Percentiles rank a stretch among this genome's conserved stretches.
Evolutionary conservation across 2,329 filamentous ascomycete species (phyloP).

Genomic region (Penicillium paneum): DNA sequence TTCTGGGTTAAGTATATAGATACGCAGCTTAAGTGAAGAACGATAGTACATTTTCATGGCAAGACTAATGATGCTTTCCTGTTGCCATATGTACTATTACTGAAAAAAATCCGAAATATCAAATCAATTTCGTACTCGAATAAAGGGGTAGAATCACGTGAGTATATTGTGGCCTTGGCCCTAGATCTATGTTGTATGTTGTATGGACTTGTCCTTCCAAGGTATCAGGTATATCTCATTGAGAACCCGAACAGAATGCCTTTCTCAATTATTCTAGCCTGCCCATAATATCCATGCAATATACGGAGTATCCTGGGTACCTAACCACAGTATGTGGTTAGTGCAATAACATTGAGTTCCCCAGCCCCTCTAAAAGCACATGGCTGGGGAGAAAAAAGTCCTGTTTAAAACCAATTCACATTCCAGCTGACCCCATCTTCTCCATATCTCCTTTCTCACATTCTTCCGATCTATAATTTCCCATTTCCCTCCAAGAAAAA

Average conservation of each 20-base stretch:
- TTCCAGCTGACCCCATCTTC: constrained; percentile 8
- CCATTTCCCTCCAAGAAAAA: neutral
- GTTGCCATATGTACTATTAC: neutral
- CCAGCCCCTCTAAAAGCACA: constrained; percentile 24
- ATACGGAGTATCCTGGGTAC: neutral
- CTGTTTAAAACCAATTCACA: constrained; percentile 14
- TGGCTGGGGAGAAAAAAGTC: constrained; percentile 20
- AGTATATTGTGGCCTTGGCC: neutral
- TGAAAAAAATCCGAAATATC: neutral
- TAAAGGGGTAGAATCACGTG: neutral
- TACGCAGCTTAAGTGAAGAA: neutral
- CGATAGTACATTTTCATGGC: neutral
- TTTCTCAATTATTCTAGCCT: neutral
- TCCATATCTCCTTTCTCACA: constrained; percentile 1
- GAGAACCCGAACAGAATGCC: neutral
- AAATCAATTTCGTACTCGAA: neutral
- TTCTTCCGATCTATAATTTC: constrained; percentile 3
- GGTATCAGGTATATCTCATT: neutral
- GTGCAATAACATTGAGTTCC: neutral
- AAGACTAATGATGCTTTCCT: neutral
- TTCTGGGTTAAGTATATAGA: constrained; percentile 38
- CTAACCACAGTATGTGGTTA: neutral
- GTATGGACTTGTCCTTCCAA: neutral
- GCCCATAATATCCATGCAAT: neutral
- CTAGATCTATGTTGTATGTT: too few relatives aligned